Conservation (phyloP, 2,329 filamentous ascomycete genomes). For the Verticillium klebahnii region DNA sequence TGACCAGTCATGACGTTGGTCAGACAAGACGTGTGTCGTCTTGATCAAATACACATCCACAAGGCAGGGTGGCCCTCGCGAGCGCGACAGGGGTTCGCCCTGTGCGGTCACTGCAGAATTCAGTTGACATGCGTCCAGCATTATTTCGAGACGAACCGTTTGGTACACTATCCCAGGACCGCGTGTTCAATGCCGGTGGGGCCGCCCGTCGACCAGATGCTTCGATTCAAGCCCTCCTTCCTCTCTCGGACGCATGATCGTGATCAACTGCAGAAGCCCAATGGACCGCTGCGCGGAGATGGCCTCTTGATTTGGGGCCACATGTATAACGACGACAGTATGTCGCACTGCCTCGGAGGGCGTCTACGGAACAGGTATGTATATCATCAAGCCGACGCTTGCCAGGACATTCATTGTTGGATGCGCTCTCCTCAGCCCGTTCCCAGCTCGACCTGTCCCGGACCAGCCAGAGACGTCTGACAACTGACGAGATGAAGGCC, state of each 20-base stretch:
- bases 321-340: neutral
- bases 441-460: neutral
- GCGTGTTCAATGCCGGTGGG: neutral
- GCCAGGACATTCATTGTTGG: neutral
- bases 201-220: neutral
- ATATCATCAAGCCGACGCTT: neutral
- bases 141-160: neutral
- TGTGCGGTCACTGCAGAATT: neutral
- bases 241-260: neutral
- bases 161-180: neutral
- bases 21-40: neutral
- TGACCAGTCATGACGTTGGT: neutral
- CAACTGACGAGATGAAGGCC: neutral
- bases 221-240: neutral
- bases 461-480: neutral
- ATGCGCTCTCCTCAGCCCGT: too few species aligned
- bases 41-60: neutral
- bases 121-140: neutral
- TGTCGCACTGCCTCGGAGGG: neutral
- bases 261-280: neutral
- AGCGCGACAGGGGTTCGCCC: neutral
- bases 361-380: neutral
- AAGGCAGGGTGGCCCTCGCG: neutral
- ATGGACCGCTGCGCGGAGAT: neutral
- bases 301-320: neutral